Percentiles rank a stretch among this genome's conserved stretches.
These are phyloP conservation scores for Fusarium fracticaudum DNA, from an alignment of 2,329 filamentous ascomycete species.

Conservation along the genomic window DNA sequence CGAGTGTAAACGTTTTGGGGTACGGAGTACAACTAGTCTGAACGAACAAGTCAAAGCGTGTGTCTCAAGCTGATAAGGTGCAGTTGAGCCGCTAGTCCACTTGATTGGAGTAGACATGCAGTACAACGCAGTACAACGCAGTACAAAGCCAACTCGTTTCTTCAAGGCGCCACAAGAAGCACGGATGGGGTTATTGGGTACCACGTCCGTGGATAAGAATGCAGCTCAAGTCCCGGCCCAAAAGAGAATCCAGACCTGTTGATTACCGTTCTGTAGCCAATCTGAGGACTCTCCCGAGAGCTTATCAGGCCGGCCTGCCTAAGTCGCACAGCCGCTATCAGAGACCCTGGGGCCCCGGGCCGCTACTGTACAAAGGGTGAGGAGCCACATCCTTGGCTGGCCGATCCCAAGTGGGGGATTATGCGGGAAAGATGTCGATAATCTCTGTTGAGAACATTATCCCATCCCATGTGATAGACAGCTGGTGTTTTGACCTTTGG, in stretches of 20 bases:
- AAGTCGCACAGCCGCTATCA: conserved; percentile 22
- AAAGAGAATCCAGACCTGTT: conserved; percentile 2
- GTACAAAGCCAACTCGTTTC: neutral
- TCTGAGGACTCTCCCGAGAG: conserved; percentile 12
- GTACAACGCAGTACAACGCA: neutral
- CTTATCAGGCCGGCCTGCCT: conserved; percentile 26
- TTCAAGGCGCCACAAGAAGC: conserved; percentile 11
- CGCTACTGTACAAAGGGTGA: conserved; percentile 4
- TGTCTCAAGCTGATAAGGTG: neutral
- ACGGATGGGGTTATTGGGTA: conserved; percentile 23
- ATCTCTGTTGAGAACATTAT: neutral
- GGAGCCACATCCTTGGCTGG: conserved; percentile 28
- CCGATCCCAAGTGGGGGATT: conserved; percentile 24
- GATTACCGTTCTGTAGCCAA: conserved; percentile 13
- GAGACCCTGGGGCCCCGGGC: conserved; percentile 20
- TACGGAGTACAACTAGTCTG: neutral
- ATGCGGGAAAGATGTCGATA: neutral
- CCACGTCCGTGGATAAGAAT: conserved; percentile 9
- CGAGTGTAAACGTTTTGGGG: neutral
- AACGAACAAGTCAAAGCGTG: neutral
- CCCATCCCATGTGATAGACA: neutral
- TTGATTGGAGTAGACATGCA: neutral
- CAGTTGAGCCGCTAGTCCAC: neutral
- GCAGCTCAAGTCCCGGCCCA: conserved; percentile 4
- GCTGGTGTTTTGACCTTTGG: neutral